Base-by-base conservation (phyloP, 495 filamentous ascomycete genomes). In the Filosporella fistucella region DNA sequence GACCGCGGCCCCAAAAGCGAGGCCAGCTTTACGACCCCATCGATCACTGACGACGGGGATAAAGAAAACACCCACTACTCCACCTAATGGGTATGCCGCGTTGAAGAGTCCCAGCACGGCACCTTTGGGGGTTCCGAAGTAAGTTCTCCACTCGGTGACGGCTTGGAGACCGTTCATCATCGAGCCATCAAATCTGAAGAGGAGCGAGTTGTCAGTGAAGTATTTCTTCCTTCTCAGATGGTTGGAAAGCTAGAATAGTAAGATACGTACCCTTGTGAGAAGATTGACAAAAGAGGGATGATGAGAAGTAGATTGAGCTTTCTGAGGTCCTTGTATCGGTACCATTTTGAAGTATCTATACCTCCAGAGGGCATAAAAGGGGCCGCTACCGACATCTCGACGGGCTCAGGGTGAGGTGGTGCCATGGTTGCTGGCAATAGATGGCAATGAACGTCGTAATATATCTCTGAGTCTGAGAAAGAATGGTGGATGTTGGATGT, bases 61-160 rank as follows among this genome's bases (percentile, higher is more conserved):
- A 34, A 75, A 63, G 21, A 73, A 74, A 5, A 71, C 68, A 14
- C 69, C 76, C 20, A 67, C 61, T 29, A 82, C 60, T 35, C 70
- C 73, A 61, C 73, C 76, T 59, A 72, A 72, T 56, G 62, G 59
- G 57, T 80, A 69, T 47, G 78, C 72, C 55, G 71, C 56, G 53
- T 78, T 69, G 58, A 84, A 63, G 55, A 78, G 52, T 32, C 80
- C 81, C 0, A 74, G 53, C 7, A 2, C 29, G 2, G 61, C 39
- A 17, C 67, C 67, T 3, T 43, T 35, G 12, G 68, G 70, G 30
- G 65, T 51, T 37, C 58, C 42, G 55, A 75, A 74, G 38, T 63
- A 70, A 4, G 67, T 55, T 24, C 64, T 50, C 74, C 71, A 78
- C 30, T 67, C 60, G 10, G 54, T 43, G 1, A 77, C 55, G 0